Evolutionary conservation across 1,139 yeast species (phyloP).

Genomic region (Entelexis paramagnoliae): DNA sequence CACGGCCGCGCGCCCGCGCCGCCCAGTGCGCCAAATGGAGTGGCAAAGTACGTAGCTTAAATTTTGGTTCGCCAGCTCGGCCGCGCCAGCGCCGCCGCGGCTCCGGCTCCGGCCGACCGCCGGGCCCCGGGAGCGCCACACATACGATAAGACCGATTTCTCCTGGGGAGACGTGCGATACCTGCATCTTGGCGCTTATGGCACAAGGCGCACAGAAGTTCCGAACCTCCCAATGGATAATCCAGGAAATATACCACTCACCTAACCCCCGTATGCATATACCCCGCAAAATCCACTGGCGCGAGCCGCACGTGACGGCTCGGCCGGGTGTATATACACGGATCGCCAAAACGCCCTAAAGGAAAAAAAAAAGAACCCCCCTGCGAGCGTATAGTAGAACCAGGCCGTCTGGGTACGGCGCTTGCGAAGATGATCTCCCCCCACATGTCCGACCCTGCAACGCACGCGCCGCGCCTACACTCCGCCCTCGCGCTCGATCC

Average conservation of each 20-base stretch:
- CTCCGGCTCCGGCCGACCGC: not conserved
- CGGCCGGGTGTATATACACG: not conserved
- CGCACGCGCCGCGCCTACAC: not conserved
- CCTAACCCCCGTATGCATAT: not conserved
- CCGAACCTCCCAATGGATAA: conserved; percentile 7
- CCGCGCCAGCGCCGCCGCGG: too few relatives aligned
- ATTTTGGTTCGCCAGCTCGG: too few relatives aligned
- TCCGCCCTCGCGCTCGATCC: not conserved
- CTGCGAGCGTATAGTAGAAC: too few relatives aligned
- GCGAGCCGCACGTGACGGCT: not conserved
- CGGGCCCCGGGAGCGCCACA: not conserved
- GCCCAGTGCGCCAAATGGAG: too few relatives aligned
- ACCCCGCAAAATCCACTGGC: conserved; percentile 2
- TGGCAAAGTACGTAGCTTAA: too few relatives aligned
- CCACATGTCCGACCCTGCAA: not conserved
- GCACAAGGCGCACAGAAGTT: not conserved
- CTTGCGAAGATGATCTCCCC: not conserved
- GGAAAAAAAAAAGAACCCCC: not conserved
- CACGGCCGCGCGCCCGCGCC: too few relatives aligned
- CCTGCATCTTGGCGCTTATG: conserved; percentile 4
- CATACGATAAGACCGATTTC: not conserved
- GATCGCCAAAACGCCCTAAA: not conserved
- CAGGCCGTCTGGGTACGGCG: not conserved
- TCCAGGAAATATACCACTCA: not conserved
- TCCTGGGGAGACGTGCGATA: not conserved